These are phyloP conservation scores for Linderniella brevidens DNA, from an alignment of 257 asterid genomes.

Conservation along the genomic window DNA sequence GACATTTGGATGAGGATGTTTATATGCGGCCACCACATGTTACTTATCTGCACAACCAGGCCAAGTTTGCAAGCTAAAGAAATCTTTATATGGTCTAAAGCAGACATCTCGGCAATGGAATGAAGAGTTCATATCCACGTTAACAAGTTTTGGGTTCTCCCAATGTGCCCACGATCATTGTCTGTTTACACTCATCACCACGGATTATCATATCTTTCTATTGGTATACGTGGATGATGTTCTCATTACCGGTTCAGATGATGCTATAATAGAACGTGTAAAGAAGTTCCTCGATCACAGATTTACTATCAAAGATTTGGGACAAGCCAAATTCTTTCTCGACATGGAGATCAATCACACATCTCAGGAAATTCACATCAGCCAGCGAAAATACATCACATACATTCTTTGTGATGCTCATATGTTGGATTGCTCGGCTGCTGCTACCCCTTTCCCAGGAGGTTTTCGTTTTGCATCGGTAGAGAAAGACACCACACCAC, in stretches of 20 bases:
- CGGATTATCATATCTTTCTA: not conserved
- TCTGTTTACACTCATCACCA: not conserved
- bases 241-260: not conserved
- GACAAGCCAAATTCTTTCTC: not conserved
- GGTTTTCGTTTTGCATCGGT: not conserved
- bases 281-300: too few relatives aligned
- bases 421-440: not conserved
- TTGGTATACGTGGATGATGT: not conserved
- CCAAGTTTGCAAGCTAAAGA: not conserved
- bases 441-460: not conserved
- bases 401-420: not conserved
- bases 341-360: not conserved
- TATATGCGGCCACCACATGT: too few relatives aligned
- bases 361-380: not conserved
- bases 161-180: not conserved
- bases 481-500: not conserved
- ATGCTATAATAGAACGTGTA: too few relatives aligned
- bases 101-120: not conserved
- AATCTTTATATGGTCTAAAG: not conserved
- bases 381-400: not conserved
- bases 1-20: not conserved
- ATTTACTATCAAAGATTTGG: not conserved
- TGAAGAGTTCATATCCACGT: not conserved
- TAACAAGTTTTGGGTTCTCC: not conserved
- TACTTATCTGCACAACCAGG: too few relatives aligned